phyloP scores from a whole-genome alignment of 441 rosid genomes.

The Pelargonium citronellum region DNA sequence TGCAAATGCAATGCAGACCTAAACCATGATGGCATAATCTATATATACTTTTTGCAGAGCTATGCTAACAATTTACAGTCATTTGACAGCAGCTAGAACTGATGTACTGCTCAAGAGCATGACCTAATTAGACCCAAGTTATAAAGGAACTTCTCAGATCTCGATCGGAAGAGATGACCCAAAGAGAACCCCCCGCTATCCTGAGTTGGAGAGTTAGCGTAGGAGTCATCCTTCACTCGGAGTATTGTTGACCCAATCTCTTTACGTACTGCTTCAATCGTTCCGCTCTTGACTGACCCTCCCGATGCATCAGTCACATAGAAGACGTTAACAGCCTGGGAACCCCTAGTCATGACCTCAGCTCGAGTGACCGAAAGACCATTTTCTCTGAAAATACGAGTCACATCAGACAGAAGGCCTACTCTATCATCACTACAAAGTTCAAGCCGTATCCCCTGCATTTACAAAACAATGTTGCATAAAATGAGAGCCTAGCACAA shows the following conservation, averaged over 20 bases:
- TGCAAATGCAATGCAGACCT: too few relatives aligned
- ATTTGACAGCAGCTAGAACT: too few relatives aligned
- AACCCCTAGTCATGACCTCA: neutral
- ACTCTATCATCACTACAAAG: constrained; percentile 73
- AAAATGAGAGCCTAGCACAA: too few relatives aligned
- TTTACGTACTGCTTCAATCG: constrained; percentile 57
- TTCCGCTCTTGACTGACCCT: constrained; percentile 45
- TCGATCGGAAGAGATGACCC: constrained; percentile 54
- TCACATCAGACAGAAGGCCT: constrained; percentile 80
- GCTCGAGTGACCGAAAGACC: constrained; percentile 2
- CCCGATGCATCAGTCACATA: constrained; percentile 44
- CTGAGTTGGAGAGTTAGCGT: constrained; percentile 30
- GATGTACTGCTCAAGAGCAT: constrained; percentile 30
- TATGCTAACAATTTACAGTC: too few relatives aligned
- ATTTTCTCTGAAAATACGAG: constrained; percentile 32
- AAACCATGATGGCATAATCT: too few relatives aligned
- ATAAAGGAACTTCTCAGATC: constrained; percentile 71
- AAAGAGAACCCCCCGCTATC: constrained; percentile 54
- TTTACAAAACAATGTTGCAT: too few relatives aligned
- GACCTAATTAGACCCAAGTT: constrained; percentile 62
- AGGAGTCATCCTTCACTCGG: constrained; percentile 43
- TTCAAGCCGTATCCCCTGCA: constrained; percentile 81
- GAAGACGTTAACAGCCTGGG: neutral
- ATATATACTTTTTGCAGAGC: too few relatives aligned
- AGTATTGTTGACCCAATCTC: constrained; percentile 60